Base-by-base conservation (phyloP, 805 yeast species). In the Yarrowia alimentaria region DNA sequence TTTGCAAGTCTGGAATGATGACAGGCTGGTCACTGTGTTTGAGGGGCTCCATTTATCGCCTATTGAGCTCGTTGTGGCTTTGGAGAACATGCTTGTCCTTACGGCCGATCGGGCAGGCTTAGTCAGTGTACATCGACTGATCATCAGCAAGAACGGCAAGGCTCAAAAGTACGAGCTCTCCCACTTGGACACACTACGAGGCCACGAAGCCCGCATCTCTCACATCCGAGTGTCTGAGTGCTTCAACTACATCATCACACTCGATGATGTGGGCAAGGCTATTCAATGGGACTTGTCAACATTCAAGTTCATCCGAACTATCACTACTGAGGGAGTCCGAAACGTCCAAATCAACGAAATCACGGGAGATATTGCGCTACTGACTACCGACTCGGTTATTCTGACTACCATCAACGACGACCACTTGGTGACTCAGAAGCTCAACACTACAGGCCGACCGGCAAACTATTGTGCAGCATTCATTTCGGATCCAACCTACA, bases 401-500 rank as follows among this genome's bases (percentile, higher is more conserved):
- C 19, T 43, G 10, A 43, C 35, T 2, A 43, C 50, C 3, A 43
- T 43, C 16, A 43, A 43, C 30, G 50, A 43, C 16, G 37, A 43
- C 16, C 37, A 22, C n/a, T 22, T 43, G n/a, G 50, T 31, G 12
- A 21, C 21, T 10, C 37, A 22, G 1, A n/a, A 43, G 22, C 26
- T 43, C 20, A 43, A 31, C 30, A n/a, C 33, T 4, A 40, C 47
- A n/a, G 47, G 47, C 24, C 17, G 47, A 10, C 47, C 47, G 10
- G 47, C 47, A 2, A 43, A 30, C 29, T 43, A 43, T 7, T 43
- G 50, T 17, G 50, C 50, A 30, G 50, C 50, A 5, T 43, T 43
- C 11, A 22, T 43, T 12, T 30, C 50, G n/a, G 35, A 31, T n/a
- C 50, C 35, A 22, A 21, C 50, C 5, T 43, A 43, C 37, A 43